phyloP scores from a whole-genome alignment of 163 green algal genomes.

The Trebouxia gelatinosa region DNA sequence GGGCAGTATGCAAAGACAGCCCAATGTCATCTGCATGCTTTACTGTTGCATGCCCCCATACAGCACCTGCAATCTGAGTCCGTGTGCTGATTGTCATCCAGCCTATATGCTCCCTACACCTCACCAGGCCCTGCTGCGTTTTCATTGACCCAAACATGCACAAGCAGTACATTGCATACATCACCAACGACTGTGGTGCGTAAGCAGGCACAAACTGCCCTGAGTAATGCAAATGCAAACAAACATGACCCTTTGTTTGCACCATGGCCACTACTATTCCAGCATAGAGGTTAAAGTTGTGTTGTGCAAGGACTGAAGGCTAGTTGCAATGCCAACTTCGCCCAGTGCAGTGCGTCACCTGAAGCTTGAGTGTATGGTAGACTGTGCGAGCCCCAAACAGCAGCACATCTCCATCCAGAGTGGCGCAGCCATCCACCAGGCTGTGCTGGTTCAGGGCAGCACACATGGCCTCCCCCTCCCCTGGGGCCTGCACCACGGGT shows the following conservation, averaged over 20 bases:
- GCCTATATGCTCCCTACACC: too few species aligned
- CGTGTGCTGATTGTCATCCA: too few species aligned
- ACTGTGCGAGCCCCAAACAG: constrained; percentile 74
- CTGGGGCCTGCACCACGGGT: constrained; percentile 69
- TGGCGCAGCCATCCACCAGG: constrained; percentile 57
- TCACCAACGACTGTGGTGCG: background rate
- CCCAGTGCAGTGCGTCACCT: constrained; percentile 36
- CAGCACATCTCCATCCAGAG: constrained; percentile 73
- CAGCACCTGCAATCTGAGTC: too few species aligned
- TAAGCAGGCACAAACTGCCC: constrained; percentile 12
- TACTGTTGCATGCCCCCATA: too few species aligned
- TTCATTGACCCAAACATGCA: too few species aligned
- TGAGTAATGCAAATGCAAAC: background rate
- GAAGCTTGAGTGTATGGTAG: constrained; percentile 64
- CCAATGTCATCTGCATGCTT: too few species aligned
- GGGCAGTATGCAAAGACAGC: too few species aligned
- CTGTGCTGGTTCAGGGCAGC: constrained; percentile 66
- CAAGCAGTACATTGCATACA: constrained; percentile 26
- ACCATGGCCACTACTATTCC: background rate
- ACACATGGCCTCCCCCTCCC: constrained; percentile 84
- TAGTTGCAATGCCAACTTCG: background rate
- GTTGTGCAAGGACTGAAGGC: too few species aligned
- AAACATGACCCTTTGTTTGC: too few species aligned
- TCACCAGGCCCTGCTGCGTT: too few species aligned
- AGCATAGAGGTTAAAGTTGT: background rate